A percentile compares a stretch with the other conserved stretches of the same genome.
phyloP scores from a whole-genome alignment of 345 rosid genomes.

The Passiflora organensis region DNA sequence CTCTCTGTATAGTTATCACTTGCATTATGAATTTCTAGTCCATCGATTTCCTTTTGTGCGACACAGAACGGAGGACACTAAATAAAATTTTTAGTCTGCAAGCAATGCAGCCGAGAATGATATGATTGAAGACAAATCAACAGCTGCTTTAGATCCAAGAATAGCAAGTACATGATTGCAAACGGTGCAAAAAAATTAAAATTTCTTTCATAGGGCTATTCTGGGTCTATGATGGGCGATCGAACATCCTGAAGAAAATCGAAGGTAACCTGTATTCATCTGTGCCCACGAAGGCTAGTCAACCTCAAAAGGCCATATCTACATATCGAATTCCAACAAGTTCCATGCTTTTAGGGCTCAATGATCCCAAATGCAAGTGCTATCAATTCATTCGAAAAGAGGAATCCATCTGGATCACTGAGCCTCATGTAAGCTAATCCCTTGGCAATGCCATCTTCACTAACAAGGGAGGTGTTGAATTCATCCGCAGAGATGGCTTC shows the following conservation, averaged over 20 bases:
- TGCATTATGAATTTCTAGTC: conserved; percentile 6
- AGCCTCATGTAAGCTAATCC: conserved; percentile 54
- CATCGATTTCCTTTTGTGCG: too few species aligned
- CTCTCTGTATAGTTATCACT: conserved; percentile 5
- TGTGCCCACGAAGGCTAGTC: neutral
- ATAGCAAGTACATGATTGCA: too few species aligned
- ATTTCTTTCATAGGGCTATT: too few species aligned
- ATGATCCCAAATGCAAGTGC: conserved; percentile 59
- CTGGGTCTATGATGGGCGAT: too few species aligned
- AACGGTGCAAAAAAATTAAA: too few species aligned
- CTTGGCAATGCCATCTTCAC: conserved; percentile 30
- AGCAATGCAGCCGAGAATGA: too few species aligned
- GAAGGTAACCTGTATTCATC: too few species aligned
- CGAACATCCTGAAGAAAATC: too few species aligned
- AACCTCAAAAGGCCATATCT: neutral
- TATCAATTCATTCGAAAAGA: conserved; percentile 78
- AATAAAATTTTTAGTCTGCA: too few species aligned
- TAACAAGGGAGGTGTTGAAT: conserved; percentile 25
- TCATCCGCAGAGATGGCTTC: conserved; percentile 39
- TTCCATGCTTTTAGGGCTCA: conserved; percentile 28
- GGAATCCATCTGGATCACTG: conserved; percentile 88
- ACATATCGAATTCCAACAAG: neutral
- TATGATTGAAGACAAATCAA: too few species aligned
- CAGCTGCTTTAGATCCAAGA: too few species aligned
- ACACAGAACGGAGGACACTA: too few species aligned